Conservation (phyloP, 2,329 filamentous ascomycete species). For the Stylonectria norvegica region DNA sequence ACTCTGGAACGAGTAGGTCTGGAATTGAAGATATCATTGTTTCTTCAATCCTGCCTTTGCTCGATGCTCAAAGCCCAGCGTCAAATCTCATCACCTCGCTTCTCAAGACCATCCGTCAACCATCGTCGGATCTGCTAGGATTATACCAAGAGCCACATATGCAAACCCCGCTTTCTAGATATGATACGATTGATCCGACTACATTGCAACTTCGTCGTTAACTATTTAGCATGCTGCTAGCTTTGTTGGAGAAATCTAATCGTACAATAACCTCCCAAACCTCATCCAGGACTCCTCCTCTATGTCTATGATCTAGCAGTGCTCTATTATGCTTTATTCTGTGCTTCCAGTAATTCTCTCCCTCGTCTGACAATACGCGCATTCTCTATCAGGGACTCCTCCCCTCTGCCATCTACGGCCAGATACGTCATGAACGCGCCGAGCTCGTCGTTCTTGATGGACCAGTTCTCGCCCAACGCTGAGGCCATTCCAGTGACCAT, state of each 20-base stretch:
- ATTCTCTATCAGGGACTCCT: constrained; percentile 10
- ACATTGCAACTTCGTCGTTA: no score
- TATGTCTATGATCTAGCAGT: background rate
- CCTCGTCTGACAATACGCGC: constrained; percentile 11
- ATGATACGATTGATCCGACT: constrained; percentile 7
- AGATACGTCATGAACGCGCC: constrained; percentile 18
- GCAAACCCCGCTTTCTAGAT: background rate
- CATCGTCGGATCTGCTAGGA: background rate
- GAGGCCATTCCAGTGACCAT: background rate
- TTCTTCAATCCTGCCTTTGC: constrained; percentile 7
- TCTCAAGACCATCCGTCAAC: constrained; percentile 1
- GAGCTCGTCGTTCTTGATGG: constrained; percentile 12
- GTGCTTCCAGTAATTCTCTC: constrained; percentile 5
- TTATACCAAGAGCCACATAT: background rate
- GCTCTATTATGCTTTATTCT: no score
- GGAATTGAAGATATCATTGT: constrained; percentile 10
- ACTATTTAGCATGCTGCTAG: no score
- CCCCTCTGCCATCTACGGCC: constrained; percentile 13
- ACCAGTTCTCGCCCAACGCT: constrained; percentile 19
- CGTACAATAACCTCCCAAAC: no score
- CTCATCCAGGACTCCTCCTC: no score
- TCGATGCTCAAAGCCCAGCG: constrained; percentile 7
- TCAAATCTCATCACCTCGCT: background rate
- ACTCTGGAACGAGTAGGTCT: background rate
- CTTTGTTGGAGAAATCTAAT: no score